Base-by-base conservation (phyloP, 1,139 yeast species). In the Pichia sp. region DNA sequence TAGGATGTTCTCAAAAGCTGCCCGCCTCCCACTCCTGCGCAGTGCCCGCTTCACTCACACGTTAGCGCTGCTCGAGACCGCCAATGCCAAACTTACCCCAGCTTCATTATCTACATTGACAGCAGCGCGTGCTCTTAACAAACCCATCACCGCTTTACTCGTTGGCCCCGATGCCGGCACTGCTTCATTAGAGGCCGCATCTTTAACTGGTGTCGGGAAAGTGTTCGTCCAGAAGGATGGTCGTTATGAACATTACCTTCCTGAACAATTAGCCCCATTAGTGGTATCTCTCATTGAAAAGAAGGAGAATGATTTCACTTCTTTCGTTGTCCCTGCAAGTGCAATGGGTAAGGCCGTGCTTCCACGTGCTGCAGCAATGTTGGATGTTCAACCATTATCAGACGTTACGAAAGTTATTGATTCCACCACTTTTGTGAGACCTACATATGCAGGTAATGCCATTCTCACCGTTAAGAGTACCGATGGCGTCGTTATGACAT, bases 361-460 rank as follows among this genome's bases (percentile, higher is more conserved):
- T 38, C 97, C 98, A 26, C 72, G 98, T 49, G 69, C 84, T 23
- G 94, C 85, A 24, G 96, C 96, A 1, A 53, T 82, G 40, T 64
- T 88, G 41, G 95, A 91, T 53, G 72, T 74, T 20, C 97, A 91
- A 63, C 97, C 96, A 30, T 63, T 91, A 38, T 75, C 88, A 26
- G 97, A 91, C 53, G 71, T 91, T 41, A 72, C 72, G 47, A 74
- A 74, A 53, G 79, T 91, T 30, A 72, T 72, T 46, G 67, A 76
- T 35, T 68, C 73, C 20, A 34, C 33, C 13, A 84, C 94, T 6
- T 91, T 91, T 61, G 77, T 79, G 25, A 79, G 97, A 57, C 97
- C 97, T 34, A 86, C 91, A 34, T 91, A 86, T 56, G 98, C 98
- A 23, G 98, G 98, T 33, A 91, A 91, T 59, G 95, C 94, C 3